Evolutionary conservation across 805 yeast species (phyloP).

Genomic region (Metschnikowia reukaufii): DNA sequence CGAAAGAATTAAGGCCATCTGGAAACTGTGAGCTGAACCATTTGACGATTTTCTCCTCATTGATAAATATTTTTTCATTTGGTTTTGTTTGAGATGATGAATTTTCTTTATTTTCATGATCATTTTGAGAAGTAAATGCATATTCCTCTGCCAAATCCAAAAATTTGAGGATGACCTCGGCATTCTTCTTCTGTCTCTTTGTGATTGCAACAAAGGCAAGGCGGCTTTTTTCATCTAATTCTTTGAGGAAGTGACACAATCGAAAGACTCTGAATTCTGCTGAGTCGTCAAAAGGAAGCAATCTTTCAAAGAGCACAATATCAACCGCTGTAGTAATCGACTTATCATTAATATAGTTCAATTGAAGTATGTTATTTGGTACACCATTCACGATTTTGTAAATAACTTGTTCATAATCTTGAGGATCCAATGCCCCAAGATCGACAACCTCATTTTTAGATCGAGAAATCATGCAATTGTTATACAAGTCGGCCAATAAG

Average conservation of each 20-base stretch:
- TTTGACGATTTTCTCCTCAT: slow-evolving; percentile 53
- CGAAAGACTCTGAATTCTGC: slow-evolving; percentile 51
- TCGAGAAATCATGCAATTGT: slow-evolving; percentile 38
- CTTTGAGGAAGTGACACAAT: slow-evolving; percentile 47
- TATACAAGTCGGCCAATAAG: slow-evolving; percentile 55
- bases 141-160: slow-evolving; percentile 50
- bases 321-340: slow-evolving; percentile 69
- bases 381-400: slow-evolving; percentile 44
- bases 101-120: slow-evolving; percentile 27
- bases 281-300: slow-evolving; percentile 54
- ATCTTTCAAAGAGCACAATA: slow-evolving; percentile 52
- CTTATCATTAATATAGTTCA: slow-evolving; percentile 72
- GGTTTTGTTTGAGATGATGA: slow-evolving; percentile 9
- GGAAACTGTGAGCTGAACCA: slow-evolving; percentile 67
- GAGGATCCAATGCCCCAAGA: slow-evolving; percentile 29
- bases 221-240: slow-evolving; percentile 56
- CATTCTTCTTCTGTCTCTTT: slow-evolving; percentile 63
- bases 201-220: slow-evolving; percentile 68
- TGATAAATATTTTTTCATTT: slow-evolving; percentile 22
- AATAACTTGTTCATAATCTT: slow-evolving; percentile 28
- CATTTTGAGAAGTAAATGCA: slow-evolving; percentile 11
- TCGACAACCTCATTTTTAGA: slow-evolving; percentile 23
- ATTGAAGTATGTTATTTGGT: slow-evolving; percentile 64
- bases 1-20: slow-evolving; percentile 46
- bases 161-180: slow-evolving; percentile 51